Evolutionary conservation across 176 grass and related monocot genomes (phyloP).

Genomic region (Ananas comosus): DNA sequence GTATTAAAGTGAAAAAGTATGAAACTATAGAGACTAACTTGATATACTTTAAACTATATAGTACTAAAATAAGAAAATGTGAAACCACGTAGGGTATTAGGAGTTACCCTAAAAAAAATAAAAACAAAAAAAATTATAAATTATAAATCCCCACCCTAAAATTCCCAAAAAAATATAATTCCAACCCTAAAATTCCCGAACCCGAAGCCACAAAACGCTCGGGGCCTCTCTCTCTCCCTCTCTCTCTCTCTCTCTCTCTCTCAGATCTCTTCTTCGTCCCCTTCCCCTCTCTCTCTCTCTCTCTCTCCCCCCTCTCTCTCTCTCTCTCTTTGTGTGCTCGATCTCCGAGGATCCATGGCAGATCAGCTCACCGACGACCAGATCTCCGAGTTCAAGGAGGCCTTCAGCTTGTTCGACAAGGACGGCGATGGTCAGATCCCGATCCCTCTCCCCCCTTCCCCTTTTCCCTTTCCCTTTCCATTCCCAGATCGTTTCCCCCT

Average conservation of each 20-base stretch:
- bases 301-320: background rate
- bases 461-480: no score
- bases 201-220: background rate
- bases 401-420: slow-evolving; percentile 92
- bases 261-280: background rate
- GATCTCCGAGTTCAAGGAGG: slow-evolving; percentile 93
- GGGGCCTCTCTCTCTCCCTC: background rate
- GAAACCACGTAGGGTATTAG: no score
- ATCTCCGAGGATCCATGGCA: slow-evolving; percentile 35
- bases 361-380: slow-evolving; percentile 91
- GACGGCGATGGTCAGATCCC: slow-evolving; percentile 55
- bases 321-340: background rate
- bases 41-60: no score
- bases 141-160: no score
- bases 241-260: background rate
- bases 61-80: no score
- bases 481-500: no score
- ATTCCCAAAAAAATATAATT: no score
- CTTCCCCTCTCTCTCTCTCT: background rate
- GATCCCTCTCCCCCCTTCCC: background rate
- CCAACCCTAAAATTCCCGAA: background rate
- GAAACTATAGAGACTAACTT: no score
- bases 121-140: no score
- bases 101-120: no score
- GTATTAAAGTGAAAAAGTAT: no score